These are phyloP conservation scores for Termitomyces sp. DNA, from an alignment of 768 basidiomycete species.

Conservation along the genomic window DNA sequence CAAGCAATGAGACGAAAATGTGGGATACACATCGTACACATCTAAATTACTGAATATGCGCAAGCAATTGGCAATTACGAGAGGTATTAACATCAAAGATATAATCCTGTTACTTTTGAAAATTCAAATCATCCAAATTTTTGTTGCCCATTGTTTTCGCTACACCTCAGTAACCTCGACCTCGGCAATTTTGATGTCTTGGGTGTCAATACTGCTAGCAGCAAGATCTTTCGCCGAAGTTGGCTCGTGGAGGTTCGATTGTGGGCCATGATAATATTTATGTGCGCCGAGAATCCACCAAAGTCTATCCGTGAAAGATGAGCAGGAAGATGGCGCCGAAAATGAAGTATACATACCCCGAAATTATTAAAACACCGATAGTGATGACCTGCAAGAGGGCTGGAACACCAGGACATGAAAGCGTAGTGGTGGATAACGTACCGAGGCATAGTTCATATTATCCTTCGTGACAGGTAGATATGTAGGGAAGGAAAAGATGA, in stretches of 20 bases:
- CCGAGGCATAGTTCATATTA: slow-evolving; percentile 83
- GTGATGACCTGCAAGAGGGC: slow-evolving; percentile 36
- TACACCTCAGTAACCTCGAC: neutral
- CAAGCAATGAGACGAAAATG: neutral
- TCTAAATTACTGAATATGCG: neutral
- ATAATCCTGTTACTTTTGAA: neutral
- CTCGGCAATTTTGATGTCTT: neutral
- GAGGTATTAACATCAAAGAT: neutral
- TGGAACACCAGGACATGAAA: neutral
- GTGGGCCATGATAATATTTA: slow-evolving; percentile 54
- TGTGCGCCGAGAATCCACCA: slow-evolving; percentile 54
- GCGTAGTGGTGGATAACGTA: slow-evolving; percentile 23
- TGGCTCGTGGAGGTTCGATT: slow-evolving; percentile 40
- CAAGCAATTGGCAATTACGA: neutral
- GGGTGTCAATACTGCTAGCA: neutral
- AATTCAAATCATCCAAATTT: neutral
- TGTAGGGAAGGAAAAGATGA: slow-evolving; percentile 74
- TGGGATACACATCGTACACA: neutral
- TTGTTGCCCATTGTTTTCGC: neutral
- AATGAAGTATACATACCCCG: slow-evolving; percentile 34
- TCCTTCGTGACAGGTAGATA: slow-evolving; percentile 58
- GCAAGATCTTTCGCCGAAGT: neutral
- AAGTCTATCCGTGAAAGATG: slow-evolving; percentile 19
- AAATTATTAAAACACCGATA: slow-evolving; percentile 45
- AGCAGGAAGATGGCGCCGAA: neutral